phyloP scores from a whole-genome alignment of 2,329 filamentous ascomycete species.

The Lecanicillium sp. region DNA sequence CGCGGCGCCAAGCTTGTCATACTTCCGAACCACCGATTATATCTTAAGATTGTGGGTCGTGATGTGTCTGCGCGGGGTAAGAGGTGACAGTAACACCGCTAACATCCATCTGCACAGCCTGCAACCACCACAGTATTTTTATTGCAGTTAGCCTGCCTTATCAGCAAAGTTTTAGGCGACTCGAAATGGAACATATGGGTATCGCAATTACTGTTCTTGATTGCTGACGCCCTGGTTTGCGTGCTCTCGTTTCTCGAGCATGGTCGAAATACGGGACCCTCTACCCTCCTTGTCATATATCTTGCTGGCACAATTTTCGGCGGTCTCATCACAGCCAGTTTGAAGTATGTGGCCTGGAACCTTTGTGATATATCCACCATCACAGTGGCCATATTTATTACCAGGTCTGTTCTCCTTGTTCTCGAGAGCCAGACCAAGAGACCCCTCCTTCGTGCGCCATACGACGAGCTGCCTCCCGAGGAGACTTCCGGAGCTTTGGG shows the following conservation, averaged over 20 bases:
- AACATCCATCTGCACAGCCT: neutral
- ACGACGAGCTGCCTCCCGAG: neutral
- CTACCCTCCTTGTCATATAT: neutral
- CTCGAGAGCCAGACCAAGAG: neutral
- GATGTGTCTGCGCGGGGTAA: neutral
- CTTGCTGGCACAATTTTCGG: neutral
- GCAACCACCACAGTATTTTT: neutral
- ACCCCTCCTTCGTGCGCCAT: neutral
- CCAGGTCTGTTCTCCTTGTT: neutral
- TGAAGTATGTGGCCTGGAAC: conserved; percentile 1
- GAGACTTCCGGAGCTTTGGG: neutral
- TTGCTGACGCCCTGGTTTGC: neutral
- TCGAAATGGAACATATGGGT: neutral
- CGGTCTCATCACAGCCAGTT: neutral
- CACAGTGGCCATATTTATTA: neutral
- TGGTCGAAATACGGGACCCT: neutral
- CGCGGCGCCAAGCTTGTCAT: conserved; percentile 1
- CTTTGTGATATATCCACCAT: neutral
- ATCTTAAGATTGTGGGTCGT: neutral
- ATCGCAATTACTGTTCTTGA: neutral
- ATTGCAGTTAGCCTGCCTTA: neutral
- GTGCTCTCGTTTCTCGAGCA: conserved; percentile 2
- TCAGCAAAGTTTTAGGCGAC: neutral
- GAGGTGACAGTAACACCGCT: neutral
- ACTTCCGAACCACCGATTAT: neutral